Evolutionary conservation across 805 yeast genomes (phyloP), one percentile per base, ranked within the genome.

Genomic region (Myxozyma udenii): DNA sequence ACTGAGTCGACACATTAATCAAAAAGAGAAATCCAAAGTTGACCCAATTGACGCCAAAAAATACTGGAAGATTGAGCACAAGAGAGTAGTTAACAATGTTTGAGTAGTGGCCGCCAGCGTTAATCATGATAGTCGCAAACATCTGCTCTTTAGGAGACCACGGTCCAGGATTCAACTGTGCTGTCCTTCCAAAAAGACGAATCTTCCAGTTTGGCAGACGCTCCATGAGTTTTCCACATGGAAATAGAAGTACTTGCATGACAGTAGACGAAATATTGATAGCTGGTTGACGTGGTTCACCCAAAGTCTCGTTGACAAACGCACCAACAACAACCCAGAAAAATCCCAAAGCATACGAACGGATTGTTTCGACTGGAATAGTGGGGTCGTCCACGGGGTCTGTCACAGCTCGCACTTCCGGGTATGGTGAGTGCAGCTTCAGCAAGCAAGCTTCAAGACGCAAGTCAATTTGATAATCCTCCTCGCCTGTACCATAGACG

Each of bases 221-320:
- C 26, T 48, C 49, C 2, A 44, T 37, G 16, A 73, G 54, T 45
- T 69, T 66, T 48, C 89, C 88, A 28, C 78, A 57, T 3, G 87
- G 86, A 66, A 74, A 80, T 2, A 84, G 75, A 44, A 81, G 53
- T 1, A 89, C 88, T 74, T 78, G 83, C 1, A 86, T 78, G 50
- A 80, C 73, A 51, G 84, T 74, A 36, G 84, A 78, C 28, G 80
- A 75, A 45, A 83, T 83, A 50, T 71, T 62, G 53, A 81, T 72
- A 2, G 75, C 61, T 3, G 87, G 87, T 41, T 73, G 65, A 64
- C 81, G 83, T 62, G 81, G 67, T 21, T 79, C 73, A 61, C 83
- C 81, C 58, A 82, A 81, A 61, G 80, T 76, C 46, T 78, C 72
- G 66, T 79, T 80, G 66, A 81, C 72, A 49, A 74, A 80, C 41